Conservation (phyloP, 2,329 filamentous ascomycete genomes). For the Teratosphaeria destructans region DNA sequence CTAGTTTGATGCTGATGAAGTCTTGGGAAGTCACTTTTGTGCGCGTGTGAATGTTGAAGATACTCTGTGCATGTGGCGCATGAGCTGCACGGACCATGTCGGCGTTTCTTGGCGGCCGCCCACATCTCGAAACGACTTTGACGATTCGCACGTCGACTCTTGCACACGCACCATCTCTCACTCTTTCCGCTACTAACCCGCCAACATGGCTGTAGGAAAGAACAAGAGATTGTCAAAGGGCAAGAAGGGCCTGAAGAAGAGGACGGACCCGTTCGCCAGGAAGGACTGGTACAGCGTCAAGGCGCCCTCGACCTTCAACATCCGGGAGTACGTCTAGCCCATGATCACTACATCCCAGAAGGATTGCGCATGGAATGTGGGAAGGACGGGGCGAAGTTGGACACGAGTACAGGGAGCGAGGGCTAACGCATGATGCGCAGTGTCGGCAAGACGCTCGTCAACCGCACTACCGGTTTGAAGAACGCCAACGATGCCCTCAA, state of each 20-base stretch:
- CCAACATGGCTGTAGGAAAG: constrained; percentile 69
- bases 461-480: constrained; percentile 99
- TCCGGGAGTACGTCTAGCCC: constrained; percentile 71
- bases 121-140: background rate
- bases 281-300: constrained; percentile 99
- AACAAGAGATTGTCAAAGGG: constrained; percentile 99
- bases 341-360: constrained; percentile 7
- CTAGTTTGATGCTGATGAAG: too few relatives aligned
- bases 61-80: background rate
- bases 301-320: constrained; percentile 91
- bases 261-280: constrained; percentile 91
- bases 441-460: constrained; percentile 99
- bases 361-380: background rate
- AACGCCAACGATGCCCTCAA: constrained; percentile 99
- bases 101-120: background rate
- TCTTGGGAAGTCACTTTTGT: too few relatives aligned
- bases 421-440: constrained; percentile 40
- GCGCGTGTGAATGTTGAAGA: background rate
- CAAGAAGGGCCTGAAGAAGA: constrained; percentile 99
- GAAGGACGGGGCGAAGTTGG: background rate
- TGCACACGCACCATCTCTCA: constrained; percentile 6
- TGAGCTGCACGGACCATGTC: background rate
- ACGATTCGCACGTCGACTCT: constrained; percentile 3
- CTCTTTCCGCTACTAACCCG: constrained; percentile 14
- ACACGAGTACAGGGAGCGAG: background rate